Base-by-base conservation (phyloP, 1,284 basidiomycete genomes). In the Moesziomyces sp. region DNA sequence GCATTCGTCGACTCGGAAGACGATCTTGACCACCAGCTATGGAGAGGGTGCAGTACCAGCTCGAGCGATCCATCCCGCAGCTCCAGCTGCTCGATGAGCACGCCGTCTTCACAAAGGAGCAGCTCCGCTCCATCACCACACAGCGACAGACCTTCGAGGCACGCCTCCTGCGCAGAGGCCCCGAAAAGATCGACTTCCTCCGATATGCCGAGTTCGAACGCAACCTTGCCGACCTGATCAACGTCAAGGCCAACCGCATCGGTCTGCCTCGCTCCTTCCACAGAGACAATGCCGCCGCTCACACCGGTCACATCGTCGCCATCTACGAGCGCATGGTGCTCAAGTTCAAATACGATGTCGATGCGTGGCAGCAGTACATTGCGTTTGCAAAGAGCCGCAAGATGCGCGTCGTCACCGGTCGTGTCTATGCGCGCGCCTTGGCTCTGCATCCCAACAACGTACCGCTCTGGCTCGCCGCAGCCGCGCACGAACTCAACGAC, bases 21-120 rank as follows among this genome's bases (percentile, higher is more conserved):
- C 30, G 13, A 33, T 33, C 30, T 8, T 33, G 30, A 33, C 13
- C 30, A 33, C 9, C 30, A 44, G 16, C 38, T 50, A 96, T 96
- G 93, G 93, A 97, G 88, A 89, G 93, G 74, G 94, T 97, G 0
- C 92, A 96, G 78, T 96, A 92, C 80, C 91, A 95, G 86, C 92
- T 96, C 84, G 94, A 97, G 90, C 91, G 93, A 87, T 95, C 95
- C 89, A 91, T 97, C 88, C 90, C 92, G 58, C 94, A 97, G 89
- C 91, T 98, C 79, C 94, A 94, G 86, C 93, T 97, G 85, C 88
- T 97, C 24, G 90, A 93, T 74, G 89, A 94, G 78, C 93, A 92
- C 85, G 89, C 89, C 67, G 86, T 97, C 60, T 97, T 99, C 85
- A 90, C 92, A 2, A 88, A 91, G 85, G 93, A 93, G 74, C 65